phyloP scores from a whole-genome alignment of 139 green algal genomes.

The Astrephomene gubernaculifera region DNA sequence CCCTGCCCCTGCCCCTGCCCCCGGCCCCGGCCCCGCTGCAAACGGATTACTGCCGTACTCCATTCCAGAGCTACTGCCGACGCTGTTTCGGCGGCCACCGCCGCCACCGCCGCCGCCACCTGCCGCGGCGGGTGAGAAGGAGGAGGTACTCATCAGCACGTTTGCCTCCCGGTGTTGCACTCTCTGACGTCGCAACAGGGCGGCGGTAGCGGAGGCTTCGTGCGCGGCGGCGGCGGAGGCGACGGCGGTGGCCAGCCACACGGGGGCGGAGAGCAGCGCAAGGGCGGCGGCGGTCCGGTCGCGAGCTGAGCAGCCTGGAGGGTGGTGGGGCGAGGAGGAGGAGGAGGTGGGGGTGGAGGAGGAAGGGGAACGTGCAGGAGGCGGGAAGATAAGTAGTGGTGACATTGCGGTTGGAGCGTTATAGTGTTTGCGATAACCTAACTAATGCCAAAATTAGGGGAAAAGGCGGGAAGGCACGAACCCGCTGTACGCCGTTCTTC shows the following conservation, averaged over 20 bases:
- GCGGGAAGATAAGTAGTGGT: background rate
- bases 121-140: background rate
- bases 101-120: background rate
- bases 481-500: background rate
- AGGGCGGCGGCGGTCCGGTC: constrained; percentile 18
- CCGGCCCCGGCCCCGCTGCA: too few relatives aligned
- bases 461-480: background rate
- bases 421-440: too few relatives aligned
- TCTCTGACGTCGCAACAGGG: constrained; percentile 13
- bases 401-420: background rate
- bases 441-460: background rate
- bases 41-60: background rate
- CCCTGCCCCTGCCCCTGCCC: background rate
- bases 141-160: background rate
- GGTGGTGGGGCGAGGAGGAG: too few relatives aligned
- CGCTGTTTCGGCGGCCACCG: background rate
- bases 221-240: constrained; percentile 11
- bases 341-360: too few relatives aligned
- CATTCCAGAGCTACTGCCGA: background rate
- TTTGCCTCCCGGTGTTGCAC: background rate
- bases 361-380: too few relatives aligned
- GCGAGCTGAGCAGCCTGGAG: background rate
- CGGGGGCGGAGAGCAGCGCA: constrained; percentile 8
- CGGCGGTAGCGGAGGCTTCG: background rate
- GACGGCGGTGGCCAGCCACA: constrained; percentile 6